phyloP scores from a whole-genome alignment of 371 early-diverging fungal genomes.

The Mortierella sp. region DNA sequence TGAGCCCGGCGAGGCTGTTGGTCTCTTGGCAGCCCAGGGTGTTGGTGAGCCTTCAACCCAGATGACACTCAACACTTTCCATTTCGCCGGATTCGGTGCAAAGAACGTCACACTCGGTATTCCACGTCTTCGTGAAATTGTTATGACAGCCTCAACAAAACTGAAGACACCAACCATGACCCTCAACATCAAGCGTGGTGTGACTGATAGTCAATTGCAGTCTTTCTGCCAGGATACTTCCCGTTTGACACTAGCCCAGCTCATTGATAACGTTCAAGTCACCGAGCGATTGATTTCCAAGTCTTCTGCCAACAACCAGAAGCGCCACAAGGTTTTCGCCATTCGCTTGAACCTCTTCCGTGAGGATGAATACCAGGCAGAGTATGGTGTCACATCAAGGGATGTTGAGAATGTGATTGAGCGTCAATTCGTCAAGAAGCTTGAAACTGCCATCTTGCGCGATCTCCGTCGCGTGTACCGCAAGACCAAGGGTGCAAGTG shows the following conservation, averaged over 20 bases:
- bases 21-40: conserved; percentile 98
- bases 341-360: conserved; percentile 89
- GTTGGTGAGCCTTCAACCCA: conserved; percentile 99
- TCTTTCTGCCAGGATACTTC: conserved; percentile 76
- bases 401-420: conserved; percentile 84
- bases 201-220: conserved; percentile 68
- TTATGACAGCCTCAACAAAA: conserved; percentile 97
- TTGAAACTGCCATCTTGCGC: conserved; percentile 69
- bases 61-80: conserved; percentile 99
- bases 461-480: conserved; percentile 55
- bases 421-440: conserved; percentile 73
- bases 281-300: conserved; percentile 70
- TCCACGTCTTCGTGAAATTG: conserved; percentile 99
- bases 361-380: conserved; percentile 80
- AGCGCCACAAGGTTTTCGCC: conserved; percentile 78
- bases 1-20: conserved; percentile 99
- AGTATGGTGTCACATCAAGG: conserved; percentile 79
- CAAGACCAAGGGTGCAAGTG: conserved; percentile 55
- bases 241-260: conserved; percentile 81
- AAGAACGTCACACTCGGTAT: conserved; percentile 99
- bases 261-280: conserved; percentile 87
- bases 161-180: conserved; percentile 98
- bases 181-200: conserved; percentile 79
- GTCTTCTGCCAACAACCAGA: conserved; percentile 62
- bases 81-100: conserved; percentile 99